Evolutionary conservation across 805 yeast species (phyloP).

Genomic region (Hanseniaspora hatyaiensis): DNA sequence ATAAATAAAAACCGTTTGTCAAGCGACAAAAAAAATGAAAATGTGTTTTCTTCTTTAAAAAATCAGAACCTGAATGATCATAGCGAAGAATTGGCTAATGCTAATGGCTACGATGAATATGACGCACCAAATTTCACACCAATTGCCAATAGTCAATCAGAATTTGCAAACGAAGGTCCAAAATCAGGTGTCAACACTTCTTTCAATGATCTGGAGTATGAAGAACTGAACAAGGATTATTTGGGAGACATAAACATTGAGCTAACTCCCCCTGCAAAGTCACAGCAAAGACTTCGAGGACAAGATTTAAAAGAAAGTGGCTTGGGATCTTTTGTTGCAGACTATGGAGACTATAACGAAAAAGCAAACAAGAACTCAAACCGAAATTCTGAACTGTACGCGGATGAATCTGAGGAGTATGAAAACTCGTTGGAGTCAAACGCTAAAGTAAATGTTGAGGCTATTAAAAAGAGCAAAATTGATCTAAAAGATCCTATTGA

Average conservation of each 20-base stretch:
- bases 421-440: slow-evolving; percentile 27
- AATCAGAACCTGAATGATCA: slow-evolving; percentile 14
- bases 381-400: slow-evolving; percentile 19
- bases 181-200: not conserved
- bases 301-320: slow-evolving; percentile 77
- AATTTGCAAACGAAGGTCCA: not conserved
- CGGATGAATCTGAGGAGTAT: slow-evolving; percentile 26
- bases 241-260: slow-evolving; percentile 8
- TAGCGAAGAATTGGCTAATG: slow-evolving; percentile 7
- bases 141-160: not conserved
- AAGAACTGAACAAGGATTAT: not conserved
- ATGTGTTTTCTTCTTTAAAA: not conserved
- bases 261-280: slow-evolving; percentile 21
- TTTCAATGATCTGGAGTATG: not conserved
- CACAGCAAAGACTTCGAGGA: slow-evolving; percentile 44
- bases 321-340: slow-evolving; percentile 28
- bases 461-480: slow-evolving; percentile 3
- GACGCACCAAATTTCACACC: slow-evolving; percentile 4
- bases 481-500: slow-evolving; percentile 19
- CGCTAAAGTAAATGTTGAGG: not conserved
- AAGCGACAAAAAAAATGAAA: not conserved
- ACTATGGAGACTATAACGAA: slow-evolving; percentile 25
- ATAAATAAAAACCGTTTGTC: not conserved
- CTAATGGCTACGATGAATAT: slow-evolving; percentile 17
- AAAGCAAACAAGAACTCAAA: not conserved